Evolutionary conservation across 2,329 filamentous ascomycete species (phyloP).

Genomic region (Leptographium procerum): DNA sequence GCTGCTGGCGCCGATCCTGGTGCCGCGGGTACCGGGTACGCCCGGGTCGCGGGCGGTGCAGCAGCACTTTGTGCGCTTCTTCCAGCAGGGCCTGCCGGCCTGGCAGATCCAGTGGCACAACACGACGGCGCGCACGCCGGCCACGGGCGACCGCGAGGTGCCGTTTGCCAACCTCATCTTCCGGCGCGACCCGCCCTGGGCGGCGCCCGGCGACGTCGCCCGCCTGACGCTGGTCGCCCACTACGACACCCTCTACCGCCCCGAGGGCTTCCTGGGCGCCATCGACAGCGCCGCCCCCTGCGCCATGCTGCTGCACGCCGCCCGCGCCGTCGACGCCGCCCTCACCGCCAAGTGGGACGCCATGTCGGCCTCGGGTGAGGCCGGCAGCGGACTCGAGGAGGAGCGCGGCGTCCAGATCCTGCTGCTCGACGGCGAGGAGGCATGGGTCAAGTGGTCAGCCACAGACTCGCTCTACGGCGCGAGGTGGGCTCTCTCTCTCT

Average conservation of each 20-base stretch:
- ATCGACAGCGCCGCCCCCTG: constrained; percentile 91
- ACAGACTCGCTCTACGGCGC: constrained; percentile 83
- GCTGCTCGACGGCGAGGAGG: constrained; percentile 88
- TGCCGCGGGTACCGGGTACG: constrained; percentile 80
- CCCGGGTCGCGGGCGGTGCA: constrained; percentile 61
- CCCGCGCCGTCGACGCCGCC: constrained; percentile 66
- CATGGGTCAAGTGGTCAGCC: constrained; percentile 69
- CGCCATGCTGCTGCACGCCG: constrained; percentile 82
- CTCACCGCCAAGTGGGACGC: constrained; percentile 72
- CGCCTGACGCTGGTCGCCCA: constrained; percentile 83
- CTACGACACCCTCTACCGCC: constrained; percentile 76
- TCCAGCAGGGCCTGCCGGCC: constrained; percentile 57
- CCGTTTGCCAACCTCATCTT: constrained; percentile 84
- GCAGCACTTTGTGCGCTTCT: constrained; percentile 76
- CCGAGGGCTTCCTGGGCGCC: constrained; percentile 82
- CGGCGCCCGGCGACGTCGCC: constrained; percentile 60
- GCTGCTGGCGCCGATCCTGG: constrained; percentile 76
- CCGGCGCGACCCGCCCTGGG: constrained; percentile 78
- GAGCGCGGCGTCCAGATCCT: constrained; percentile 80
- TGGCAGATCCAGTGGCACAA: constrained; percentile 84
- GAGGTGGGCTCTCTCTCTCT: constrained; percentile 36
- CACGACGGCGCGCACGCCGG: constrained; percentile 73
- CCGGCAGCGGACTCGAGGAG: constrained; percentile 49
- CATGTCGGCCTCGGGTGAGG: constrained; percentile 50
- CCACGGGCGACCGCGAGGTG: constrained; percentile 55